Conservation (phyloP, 2,329 filamentous ascomycete genomes). For the Hirsutella thompsonii region DNA sequence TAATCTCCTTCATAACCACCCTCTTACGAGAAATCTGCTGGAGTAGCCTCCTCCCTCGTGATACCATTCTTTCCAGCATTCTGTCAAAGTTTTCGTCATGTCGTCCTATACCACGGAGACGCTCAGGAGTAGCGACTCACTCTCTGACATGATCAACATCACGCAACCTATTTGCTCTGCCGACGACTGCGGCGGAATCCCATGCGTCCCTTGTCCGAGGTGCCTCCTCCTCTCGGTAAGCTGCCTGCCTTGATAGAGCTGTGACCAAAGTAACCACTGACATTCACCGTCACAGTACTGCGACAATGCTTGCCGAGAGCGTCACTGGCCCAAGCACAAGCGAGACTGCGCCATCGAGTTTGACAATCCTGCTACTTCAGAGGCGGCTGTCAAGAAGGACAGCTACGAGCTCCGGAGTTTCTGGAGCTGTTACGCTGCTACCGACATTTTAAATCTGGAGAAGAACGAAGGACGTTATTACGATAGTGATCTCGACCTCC, state of each 20-base stretch:
- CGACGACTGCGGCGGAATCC: neutral
- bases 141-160: neutral
- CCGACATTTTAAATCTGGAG: constrained; percentile 13
- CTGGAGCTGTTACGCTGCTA: constrained; percentile 11
- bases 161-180: constrained; percentile 6
- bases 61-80: too few relatives aligned
- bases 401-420: neutral
- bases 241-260: neutral
- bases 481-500: constrained; percentile 8
- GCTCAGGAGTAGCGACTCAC: neutral
- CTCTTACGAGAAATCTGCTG: too few relatives aligned
- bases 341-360: neutral
- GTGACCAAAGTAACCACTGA: neutral
- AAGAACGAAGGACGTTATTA: constrained; percentile 13
- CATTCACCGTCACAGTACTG: constrained; percentile 10
- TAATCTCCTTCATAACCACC: too few relatives aligned
- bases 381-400: neutral
- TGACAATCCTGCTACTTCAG: too few relatives aligned
- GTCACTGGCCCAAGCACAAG: constrained; percentile 5
- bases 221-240: constrained; percentile 11
- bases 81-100: neutral
- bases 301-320: constrained; percentile 6
- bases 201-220: constrained; percentile 6
- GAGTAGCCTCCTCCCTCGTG: too few relatives aligned
- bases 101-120: neutral